Evolutionary conservation across 441 rosid species (phyloP), one percentile per base, ranked within the genome.

Genomic region (Aquilaria agallochum): DNA sequence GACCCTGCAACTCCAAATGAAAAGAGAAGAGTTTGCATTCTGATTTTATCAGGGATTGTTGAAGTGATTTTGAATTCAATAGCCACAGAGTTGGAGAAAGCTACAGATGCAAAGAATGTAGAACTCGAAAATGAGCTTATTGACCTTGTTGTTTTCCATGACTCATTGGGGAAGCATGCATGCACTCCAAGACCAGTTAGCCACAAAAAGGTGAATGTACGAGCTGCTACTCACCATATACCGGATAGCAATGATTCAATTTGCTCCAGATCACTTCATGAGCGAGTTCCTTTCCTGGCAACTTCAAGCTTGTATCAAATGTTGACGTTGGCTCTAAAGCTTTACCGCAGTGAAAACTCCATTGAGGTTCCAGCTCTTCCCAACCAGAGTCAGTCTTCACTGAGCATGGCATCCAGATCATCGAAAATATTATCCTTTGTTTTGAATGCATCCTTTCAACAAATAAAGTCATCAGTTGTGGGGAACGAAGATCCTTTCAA

Each of bases 251-350:
- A 46, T 62, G 77, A 75, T 59, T 66, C 72, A 36, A 70, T 83
- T 66, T 68, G 68, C 69, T 42, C 50, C 64, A 72, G 60, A 58
- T 62, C 68, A 56, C 63, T 60, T 59, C 81, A 75, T 56, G 84
- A 83, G 60, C 73, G 52, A 62, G 66, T 74, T 53, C 73, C 82
- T 50, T 82, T 81, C 74, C 74, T 90, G 78, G 64, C 92, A 68
- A 85, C 92, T 69, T 83, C 96, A 75, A 86, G 83, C 70, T 78
- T 88, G 63, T 74, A 71, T 69, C 89, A 83, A 76, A 66, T 88
- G 48, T 69, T 86, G 75, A 77, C 75, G 60, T 67, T 66, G 59
- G 67, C 66, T 0, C 62, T 83, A 62, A 68, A 77, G 62, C 76
- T 68, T 11, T 58, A 55, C 67, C 65, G 48, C 62, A 52, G 53